These are phyloP conservation scores for Magnaporthales sp. DNA, from an alignment of 2,329 filamentous ascomycete species.

Conservation along the genomic window DNA sequence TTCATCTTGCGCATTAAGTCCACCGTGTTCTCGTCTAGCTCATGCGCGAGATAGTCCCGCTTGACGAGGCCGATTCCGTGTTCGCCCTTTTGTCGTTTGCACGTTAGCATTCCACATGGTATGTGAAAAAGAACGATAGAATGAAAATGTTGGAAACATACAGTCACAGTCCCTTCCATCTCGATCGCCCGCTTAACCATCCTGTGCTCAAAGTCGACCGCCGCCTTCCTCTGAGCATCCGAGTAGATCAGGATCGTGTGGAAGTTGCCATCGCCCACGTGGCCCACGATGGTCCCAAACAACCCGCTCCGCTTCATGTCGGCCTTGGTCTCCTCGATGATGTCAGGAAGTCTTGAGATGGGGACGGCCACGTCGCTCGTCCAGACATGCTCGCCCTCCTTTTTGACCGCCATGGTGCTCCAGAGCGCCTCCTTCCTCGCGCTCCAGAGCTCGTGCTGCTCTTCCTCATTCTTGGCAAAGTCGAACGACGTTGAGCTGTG, in stretches of 20 bases:
- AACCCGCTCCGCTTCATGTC: conserved; percentile 66
- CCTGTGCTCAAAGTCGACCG: conserved; percentile 64
- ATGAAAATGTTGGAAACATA: conserved; percentile 20
- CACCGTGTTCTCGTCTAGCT: conserved; percentile 65
- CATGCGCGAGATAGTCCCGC: conserved; percentile 72
- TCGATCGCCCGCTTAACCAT: conserved; percentile 84
- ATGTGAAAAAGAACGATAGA: background rate
- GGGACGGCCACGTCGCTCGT: conserved; percentile 83
- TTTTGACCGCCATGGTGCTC: conserved; percentile 64
- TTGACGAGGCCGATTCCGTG: conserved; percentile 80
- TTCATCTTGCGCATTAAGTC: conserved; percentile 84
- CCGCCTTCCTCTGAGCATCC: conserved; percentile 55
- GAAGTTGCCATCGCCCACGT: conserved; percentile 1
- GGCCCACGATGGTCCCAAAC: conserved; percentile 51
- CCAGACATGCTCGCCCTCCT: conserved; percentile 65
- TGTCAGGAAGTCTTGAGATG: conserved; percentile 61
- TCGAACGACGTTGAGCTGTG: conserved; percentile 63
- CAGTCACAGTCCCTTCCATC: conserved; percentile 75
- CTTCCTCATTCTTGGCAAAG: conserved; percentile 61
- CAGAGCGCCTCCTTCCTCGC: conserved; percentile 78
- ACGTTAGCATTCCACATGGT: background rate
- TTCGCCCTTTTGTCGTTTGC: conserved; percentile 47
- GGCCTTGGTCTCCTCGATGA: conserved; percentile 69
- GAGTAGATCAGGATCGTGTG: conserved; percentile 47
- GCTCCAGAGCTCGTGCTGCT: conserved; percentile 73